A percentile compares a stretch with the other conserved stretches of the same genome.
These are phyloP conservation scores for Dictyostelium brefeldianum DNA, from an alignment of 78 protist genomes.

Conservation along the genomic window DNA sequence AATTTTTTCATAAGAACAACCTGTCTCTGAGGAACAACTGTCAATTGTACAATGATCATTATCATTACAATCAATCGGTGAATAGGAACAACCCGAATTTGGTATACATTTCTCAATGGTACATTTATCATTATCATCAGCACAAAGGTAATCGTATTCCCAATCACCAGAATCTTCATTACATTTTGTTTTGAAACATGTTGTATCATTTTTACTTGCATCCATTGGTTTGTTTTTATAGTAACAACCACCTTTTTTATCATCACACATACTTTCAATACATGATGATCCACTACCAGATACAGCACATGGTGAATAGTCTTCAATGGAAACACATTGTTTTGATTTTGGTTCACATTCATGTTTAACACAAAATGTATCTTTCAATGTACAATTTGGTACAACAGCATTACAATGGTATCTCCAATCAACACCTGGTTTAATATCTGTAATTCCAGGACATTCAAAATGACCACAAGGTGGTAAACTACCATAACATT, in stretches of 20 bases:
- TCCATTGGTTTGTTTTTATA: not conserved
- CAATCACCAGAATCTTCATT: not conserved
- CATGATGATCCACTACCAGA: not conserved
- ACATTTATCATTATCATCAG: conserved; percentile 62
- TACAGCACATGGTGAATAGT: not conserved
- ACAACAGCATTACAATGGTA: not conserved
- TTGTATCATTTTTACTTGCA: not conserved
- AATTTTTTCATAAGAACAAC: conserved; percentile 13
- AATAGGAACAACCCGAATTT: conserved; percentile 10
- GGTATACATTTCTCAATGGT: conserved; percentile 36
- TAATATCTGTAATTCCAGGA: not conserved
- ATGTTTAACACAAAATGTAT: conserved; percentile 1
- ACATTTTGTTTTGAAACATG: not conserved
- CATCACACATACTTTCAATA: not conserved
- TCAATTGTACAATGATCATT: conserved; percentile 46
- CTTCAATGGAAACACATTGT: not conserved
- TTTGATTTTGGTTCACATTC: not conserved
- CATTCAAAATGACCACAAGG: conserved; percentile 13
- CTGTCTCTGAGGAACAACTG: conserved; percentile 20
- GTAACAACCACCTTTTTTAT: conserved; percentile 15
- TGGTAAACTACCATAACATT: not conserved
- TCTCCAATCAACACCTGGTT: not conserved
- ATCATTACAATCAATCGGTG: conserved; percentile 4
- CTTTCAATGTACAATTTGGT: not conserved
- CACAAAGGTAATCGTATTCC: not conserved